Percentiles rank a stretch among this genome's conserved stretches.
Evolutionary conservation across 768 basidiomycete species (phyloP).

Genomic region (Xerocomellus amylosporus): DNA sequence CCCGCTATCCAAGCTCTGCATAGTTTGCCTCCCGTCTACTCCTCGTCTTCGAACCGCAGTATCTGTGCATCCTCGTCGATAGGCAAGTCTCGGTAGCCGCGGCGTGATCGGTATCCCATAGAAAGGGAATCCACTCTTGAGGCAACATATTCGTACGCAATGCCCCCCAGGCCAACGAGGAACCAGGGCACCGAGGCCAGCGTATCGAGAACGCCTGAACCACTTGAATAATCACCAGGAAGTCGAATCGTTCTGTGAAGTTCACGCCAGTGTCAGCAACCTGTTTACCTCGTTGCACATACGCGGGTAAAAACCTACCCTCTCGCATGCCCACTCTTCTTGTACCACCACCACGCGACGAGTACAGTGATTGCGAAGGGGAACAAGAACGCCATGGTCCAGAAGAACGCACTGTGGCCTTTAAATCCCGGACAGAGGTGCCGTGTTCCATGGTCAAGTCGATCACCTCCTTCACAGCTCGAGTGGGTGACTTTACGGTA

Average conservation of each 20-base stretch:
- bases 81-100: slow-evolving; percentile 74
- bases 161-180: slow-evolving; percentile 71
- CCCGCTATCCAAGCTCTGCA: neutral
- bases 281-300: neutral
- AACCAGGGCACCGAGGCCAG: slow-evolving; percentile 90
- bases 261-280: slow-evolving; percentile 5
- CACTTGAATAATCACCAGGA: slow-evolving; percentile 45
- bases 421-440: slow-evolving; percentile 84
- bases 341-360: slow-evolving; percentile 80
- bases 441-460: slow-evolving; percentile 68
- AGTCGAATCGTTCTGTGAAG: slow-evolving; percentile 67
- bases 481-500: slow-evolving; percentile 92
- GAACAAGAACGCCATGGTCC: slow-evolving; percentile 71
- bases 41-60: slow-evolving; percentile 80
- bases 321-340: slow-evolving; percentile 64
- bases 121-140: slow-evolving; percentile 43
- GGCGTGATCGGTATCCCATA: slow-evolving; percentile 43
- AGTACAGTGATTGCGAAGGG: slow-evolving; percentile 77
- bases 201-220: slow-evolving; percentile 59
- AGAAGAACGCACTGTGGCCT: slow-evolving; percentile 76
- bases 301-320: slow-evolving; percentile 52
- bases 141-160: slow-evolving; percentile 65
- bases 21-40: slow-evolving; percentile 21
- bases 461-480: slow-evolving; percentile 73
- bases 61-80: slow-evolving; percentile 90